phyloP scores from a whole-genome alignment of 352 stramenopile species.

The Phytophthora palmivora region DNA sequence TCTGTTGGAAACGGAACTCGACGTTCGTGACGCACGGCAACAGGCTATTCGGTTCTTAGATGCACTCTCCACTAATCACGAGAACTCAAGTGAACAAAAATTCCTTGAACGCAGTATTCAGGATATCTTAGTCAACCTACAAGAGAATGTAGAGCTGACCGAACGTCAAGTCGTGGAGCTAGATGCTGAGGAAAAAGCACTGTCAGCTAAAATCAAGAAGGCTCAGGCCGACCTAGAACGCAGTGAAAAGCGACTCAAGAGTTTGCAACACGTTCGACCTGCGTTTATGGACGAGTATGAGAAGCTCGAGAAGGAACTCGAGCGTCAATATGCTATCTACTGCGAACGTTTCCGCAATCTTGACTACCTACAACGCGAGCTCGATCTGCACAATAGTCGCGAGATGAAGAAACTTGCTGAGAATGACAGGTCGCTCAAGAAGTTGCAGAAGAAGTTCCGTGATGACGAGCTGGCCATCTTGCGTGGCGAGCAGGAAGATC shows the following conservation, averaged over 20 bases:
- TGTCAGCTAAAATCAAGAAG: conserved; percentile 95
- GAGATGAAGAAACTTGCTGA: conserved; percentile 91
- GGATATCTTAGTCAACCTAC: conserved; percentile 70
- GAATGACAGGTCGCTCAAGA: conserved; percentile 91
- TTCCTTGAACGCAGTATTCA: conserved; percentile 89
- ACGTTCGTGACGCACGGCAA: conserved; percentile 82
- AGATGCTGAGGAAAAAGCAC: conserved; percentile 92
- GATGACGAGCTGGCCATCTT: conserved; percentile 92
- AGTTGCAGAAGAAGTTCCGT: conserved; percentile 93
- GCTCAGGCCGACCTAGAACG: conserved; percentile 95
- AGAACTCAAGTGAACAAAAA: conserved; percentile 87
- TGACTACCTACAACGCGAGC: conserved; percentile 95
- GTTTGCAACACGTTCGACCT: conserved; percentile 92
- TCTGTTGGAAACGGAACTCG: conserved; percentile 91
- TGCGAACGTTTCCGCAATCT: conserved; percentile 96
- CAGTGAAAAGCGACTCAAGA: conserved; percentile 94
- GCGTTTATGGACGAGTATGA: conserved; percentile 99
- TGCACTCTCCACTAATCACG: conserved; percentile 83
- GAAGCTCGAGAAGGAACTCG: conserved; percentile 96
- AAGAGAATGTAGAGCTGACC: conserved; percentile 90
- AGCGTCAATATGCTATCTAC: conserved; percentile 95
- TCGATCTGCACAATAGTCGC: conserved; percentile 89
- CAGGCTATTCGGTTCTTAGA: conserved; percentile 95
- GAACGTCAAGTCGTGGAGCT: conserved; percentile 91
- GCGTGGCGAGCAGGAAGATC: conserved; percentile 87